phyloP scores from a whole-genome alignment of 352 stramenopile genomes.

The Poterioochromonas sp. region DNA sequence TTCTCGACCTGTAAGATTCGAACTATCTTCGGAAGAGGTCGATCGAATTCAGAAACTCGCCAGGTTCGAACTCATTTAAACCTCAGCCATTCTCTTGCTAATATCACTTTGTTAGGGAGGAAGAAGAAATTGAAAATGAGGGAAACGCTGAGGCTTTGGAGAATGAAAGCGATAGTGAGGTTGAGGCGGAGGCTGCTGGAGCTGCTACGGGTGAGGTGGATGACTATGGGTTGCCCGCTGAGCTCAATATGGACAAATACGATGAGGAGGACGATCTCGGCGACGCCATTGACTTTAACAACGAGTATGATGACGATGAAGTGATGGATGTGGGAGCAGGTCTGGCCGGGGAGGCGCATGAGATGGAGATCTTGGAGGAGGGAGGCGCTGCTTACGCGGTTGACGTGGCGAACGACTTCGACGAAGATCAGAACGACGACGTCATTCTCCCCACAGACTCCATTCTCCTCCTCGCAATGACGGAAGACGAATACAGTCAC shows the following conservation, averaged over 20 bases:
- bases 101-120: too few species aligned
- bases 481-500: constrained; percentile 94
- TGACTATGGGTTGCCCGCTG: constrained; percentile 36
- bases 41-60: neutral
- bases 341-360: neutral
- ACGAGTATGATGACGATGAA: constrained; percentile 48
- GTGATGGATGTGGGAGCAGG: constrained; percentile 47
- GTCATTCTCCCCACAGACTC: constrained; percentile 82
- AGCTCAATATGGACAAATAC: constrained; percentile 44
- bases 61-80: neutral
- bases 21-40: constrained; percentile 34
- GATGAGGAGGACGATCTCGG: constrained; percentile 46
- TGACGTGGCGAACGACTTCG: constrained; percentile 32
- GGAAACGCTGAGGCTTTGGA: neutral
- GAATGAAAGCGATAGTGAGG: neutral
- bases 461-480: constrained; percentile 89
- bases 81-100: too few species aligned
- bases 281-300: constrained; percentile 47
- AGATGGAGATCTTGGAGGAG: neutral
- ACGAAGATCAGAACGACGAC: constrained; percentile 69
- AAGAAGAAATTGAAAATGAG: neutral
- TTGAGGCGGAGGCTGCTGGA: constrained; percentile 5
- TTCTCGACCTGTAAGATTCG: constrained; percentile 35
- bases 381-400: neutral
- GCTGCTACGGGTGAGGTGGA: constrained; percentile 16